These are phyloP conservation scores for Capsella rubella DNA, from an alignment of 441 rosid species.

Conservation along the genomic window DNA sequence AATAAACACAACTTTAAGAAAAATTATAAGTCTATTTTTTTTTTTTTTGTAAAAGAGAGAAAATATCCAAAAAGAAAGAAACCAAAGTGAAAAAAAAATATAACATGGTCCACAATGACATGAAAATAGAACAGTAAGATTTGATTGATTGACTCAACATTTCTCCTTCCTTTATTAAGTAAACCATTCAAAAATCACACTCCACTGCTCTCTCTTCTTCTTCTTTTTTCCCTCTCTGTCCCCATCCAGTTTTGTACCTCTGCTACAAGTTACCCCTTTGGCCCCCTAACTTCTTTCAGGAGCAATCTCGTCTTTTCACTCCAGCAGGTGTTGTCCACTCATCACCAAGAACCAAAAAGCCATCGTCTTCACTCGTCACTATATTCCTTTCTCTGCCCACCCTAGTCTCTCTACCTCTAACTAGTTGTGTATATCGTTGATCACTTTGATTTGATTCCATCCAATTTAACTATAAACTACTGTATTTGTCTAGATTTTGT, in stretches of 20 bases:
- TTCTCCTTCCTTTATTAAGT: slow-evolving; percentile 40
- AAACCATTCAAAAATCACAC: slow-evolving; percentile 39
- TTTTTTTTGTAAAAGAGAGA: slow-evolving; percentile 11
- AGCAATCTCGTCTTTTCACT: slow-evolving; percentile 48
- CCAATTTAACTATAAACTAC: slow-evolving; percentile 30
- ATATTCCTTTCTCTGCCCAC: slow-evolving; percentile 34
- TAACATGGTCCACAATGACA: slow-evolving; percentile 42
- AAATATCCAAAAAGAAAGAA: background rate
- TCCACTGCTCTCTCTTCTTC: slow-evolving; percentile 22
- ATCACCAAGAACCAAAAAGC: slow-evolving; percentile 29
- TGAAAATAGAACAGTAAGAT: slow-evolving; percentile 40
- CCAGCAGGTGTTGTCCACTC: slow-evolving; percentile 65
- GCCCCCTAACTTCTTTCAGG: slow-evolving; percentile 42
- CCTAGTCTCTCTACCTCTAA: slow-evolving; percentile 20
- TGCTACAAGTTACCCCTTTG: slow-evolving; percentile 42
- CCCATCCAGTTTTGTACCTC: slow-evolving; percentile 43
- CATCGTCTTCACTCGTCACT: slow-evolving; percentile 15
- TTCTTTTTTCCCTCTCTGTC: slow-evolving; percentile 40
- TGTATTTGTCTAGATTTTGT: slow-evolving; percentile 22
- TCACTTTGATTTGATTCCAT: slow-evolving; percentile 21
- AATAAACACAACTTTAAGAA: background rate
- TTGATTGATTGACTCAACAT: slow-evolving; percentile 48
- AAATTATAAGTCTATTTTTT: slow-evolving; percentile 16
- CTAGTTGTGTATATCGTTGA: slow-evolving; percentile 22
- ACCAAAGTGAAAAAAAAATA: background rate